Conservation (phyloP, 2,329 filamentous ascomycete genomes). For the Aspergillus sp. region DNA sequence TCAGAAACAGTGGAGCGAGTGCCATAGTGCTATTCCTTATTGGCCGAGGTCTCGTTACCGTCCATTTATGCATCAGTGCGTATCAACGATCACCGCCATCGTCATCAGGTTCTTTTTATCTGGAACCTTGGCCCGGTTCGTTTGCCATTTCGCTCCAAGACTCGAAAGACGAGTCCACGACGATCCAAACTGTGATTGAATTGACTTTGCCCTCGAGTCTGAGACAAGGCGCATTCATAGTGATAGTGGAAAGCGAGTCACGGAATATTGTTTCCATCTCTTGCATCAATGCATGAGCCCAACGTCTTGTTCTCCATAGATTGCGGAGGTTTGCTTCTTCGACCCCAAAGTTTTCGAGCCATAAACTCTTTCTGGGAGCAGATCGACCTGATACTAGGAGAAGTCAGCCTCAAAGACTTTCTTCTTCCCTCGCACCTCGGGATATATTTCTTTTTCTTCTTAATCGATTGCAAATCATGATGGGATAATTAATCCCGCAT, state of each 20-base stretch:
- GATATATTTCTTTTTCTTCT: slow-evolving; percentile 2
- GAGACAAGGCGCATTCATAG: slow-evolving; percentile 8
- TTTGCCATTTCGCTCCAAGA: neutral
- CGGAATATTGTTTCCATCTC: slow-evolving; percentile 10
- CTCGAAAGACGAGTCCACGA: neutral
- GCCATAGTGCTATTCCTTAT: neutral
- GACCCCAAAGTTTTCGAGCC: neutral
- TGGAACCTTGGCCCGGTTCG: slow-evolving; percentile 9
- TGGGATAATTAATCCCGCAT: slow-evolving; percentile 3
- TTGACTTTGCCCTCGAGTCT: neutral
- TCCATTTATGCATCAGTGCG: slow-evolving; percentile 7
- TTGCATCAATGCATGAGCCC: slow-evolving; percentile 1
- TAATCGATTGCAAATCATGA: slow-evolving; percentile 12
- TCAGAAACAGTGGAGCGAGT: slow-evolving; percentile 9
- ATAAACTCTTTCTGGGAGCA: slow-evolving; percentile 5
- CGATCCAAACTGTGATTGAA: slow-evolving; percentile 1
- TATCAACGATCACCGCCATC: slow-evolving; percentile 14
- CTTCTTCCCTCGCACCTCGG: neutral
- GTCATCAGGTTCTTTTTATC: slow-evolving; percentile 7
- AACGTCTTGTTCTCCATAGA: slow-evolving; percentile 7
- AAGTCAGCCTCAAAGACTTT: slow-evolving; percentile 15
- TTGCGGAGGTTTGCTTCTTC: slow-evolving; percentile 3
- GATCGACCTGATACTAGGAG: neutral
- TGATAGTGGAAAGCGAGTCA: neutral
- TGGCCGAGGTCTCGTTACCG: slow-evolving; percentile 4